Evolutionary conservation across 192 early-diverging fungal species (phyloP).

Genomic region (Coemansia erecta): DNA sequence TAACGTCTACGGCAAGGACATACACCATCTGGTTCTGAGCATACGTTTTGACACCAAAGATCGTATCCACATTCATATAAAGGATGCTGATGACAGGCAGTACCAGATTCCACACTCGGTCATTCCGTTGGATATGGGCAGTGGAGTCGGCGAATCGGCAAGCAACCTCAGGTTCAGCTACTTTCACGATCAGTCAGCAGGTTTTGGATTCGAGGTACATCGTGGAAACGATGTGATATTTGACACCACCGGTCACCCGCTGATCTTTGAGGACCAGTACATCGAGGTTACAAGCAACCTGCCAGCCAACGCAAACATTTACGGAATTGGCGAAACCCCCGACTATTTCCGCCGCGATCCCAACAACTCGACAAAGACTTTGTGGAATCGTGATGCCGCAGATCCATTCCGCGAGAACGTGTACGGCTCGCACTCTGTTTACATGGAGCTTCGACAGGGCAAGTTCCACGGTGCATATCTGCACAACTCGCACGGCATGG

Average conservation of each 20-base stretch:
- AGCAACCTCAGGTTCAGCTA: constrained; percentile 17
- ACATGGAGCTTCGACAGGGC: constrained; percentile 61
- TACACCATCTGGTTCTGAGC: constrained; percentile 39
- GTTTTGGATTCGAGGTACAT: constrained; percentile 39
- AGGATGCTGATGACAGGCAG: constrained; percentile 23
- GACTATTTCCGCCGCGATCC: constrained; percentile 55
- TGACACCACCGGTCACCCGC: constrained; percentile 32
- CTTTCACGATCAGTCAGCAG: constrained; percentile 13
- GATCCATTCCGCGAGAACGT: constrained; percentile 55
- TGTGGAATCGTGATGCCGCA: constrained; percentile 51
- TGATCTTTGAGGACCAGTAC: constrained; percentile 68
- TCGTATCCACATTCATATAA: constrained; percentile 58
- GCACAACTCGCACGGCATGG: constrained; percentile 67
- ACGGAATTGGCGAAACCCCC: constrained; percentile 66
- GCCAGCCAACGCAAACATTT: constrained; percentile 61
- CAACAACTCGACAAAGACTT: constrained; percentile 34
- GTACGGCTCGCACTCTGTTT: constrained; percentile 65
- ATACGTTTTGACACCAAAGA: constrained; percentile 56
- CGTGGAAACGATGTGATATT: constrained; percentile 30
- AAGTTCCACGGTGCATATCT: constrained; percentile 57
- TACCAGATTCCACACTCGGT: constrained; percentile 48
- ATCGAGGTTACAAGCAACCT: constrained; percentile 59
- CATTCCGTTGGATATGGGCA: constrained; percentile 19
- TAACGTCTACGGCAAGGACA: constrained; percentile 49
- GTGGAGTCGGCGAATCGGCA: constrained; percentile 7